phyloP scores from a whole-genome alignment of 345 rosid genomes.

The Melaleuca quinquenervia region DNA sequence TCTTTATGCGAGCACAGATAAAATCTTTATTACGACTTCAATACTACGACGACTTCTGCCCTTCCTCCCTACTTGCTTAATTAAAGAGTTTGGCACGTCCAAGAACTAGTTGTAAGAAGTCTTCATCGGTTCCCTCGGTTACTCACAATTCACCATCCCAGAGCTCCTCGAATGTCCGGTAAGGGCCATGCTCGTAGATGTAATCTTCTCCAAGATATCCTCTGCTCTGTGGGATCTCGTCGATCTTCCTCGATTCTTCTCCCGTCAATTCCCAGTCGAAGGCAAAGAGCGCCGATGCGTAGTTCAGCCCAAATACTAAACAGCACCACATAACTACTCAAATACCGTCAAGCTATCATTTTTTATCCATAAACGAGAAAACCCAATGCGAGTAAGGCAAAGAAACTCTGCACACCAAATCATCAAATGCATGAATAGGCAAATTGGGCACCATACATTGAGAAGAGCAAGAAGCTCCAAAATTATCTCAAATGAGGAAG shows the following conservation, averaged over 20 bases:
- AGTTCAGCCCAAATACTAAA: background rate
- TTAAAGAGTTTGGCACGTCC: background rate
- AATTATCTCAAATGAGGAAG: constrained; percentile 6
- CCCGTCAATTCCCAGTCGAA: constrained; percentile 6
- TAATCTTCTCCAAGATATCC: constrained; percentile 1
- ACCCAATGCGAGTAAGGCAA: background rate
- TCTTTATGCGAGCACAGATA: background rate
- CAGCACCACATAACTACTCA: background rate
- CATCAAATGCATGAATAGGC: background rate
- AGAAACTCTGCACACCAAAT: background rate
- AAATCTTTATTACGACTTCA: background rate
- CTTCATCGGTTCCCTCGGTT: background rate
- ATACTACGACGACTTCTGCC: background rate
- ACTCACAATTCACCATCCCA: background rate
- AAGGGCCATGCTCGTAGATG: constrained; percentile 2
- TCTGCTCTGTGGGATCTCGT: constrained; percentile 1
- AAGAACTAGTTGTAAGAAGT: background rate
- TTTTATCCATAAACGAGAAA: background rate
- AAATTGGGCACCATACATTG: constrained; percentile 28
- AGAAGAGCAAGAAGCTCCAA: constrained; percentile 36
- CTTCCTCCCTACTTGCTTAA: background rate
- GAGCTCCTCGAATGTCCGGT: constrained; percentile 3
- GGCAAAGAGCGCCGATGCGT: background rate
- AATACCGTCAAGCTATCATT: background rate
- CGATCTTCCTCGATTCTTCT: constrained; percentile 1